phyloP scores from a whole-genome alignment of 257 asterid species.

The Nicotiana obtusifolia region DNA sequence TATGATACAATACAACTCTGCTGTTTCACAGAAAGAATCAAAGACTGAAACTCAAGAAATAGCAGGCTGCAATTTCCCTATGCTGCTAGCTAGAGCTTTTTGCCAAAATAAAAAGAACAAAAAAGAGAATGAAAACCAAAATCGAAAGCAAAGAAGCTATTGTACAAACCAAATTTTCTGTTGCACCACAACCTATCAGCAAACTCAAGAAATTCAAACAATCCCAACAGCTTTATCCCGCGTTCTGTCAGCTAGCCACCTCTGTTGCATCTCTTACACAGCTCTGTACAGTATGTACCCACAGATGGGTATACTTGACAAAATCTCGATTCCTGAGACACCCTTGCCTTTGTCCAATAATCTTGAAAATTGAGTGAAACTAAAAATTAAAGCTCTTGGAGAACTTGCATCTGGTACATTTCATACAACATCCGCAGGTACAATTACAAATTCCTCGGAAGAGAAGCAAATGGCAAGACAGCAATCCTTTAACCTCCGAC shows the following conservation, averaged over 20 bases:
- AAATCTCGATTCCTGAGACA: background rate
- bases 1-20: too few relatives aligned
- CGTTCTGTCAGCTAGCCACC: background rate
- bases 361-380: constrained; percentile 3
- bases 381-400: constrained; percentile 8
- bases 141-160: background rate
- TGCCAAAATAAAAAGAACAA: constrained; percentile 1
- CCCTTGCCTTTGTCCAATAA: background rate
- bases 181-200: constrained; percentile 15
- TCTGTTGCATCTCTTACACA: constrained; percentile 7
- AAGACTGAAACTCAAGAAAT: too few relatives aligned
- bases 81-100: constrained; percentile 3
- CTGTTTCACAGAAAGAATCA: too few relatives aligned
- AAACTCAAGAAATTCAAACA: constrained; percentile 2
- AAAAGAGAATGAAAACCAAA: background rate
- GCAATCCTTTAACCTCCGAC: constrained; percentile 1
- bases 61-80: constrained; percentile 14
- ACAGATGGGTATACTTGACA: constrained; percentile 14
- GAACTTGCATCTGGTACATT: constrained; percentile 11
- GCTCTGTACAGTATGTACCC: constrained; percentile 34
- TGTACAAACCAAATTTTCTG: constrained; percentile 14
- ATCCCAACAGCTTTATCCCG: constrained; percentile 11
- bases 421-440: constrained; percentile 10
- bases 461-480: background rate
- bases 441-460: constrained; percentile 19